phyloP scores from a whole-genome alignment of 495 filamentous ascomycete species.

The Aspergillus sclerotiicarbonarius region DNA sequence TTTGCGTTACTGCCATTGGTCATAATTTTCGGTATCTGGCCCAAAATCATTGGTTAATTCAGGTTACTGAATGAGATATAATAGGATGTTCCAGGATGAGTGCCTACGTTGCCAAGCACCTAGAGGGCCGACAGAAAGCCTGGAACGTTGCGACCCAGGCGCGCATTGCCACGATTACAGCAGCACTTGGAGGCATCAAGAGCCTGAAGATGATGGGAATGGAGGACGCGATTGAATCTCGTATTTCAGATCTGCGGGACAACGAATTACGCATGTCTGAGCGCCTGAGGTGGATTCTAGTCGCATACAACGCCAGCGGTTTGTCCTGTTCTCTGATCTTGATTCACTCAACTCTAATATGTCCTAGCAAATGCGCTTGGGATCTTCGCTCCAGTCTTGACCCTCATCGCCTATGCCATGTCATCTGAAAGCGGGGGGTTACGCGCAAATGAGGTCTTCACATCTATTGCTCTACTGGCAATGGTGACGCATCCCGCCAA shows the following conservation, averaged over 20 bases:
- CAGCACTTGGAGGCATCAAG: constrained; percentile 51
- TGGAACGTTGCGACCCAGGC: constrained; percentile 54
- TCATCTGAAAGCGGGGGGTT: constrained; percentile 14
- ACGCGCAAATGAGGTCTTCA: constrained; percentile 46
- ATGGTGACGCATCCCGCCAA: constrained; percentile 45
- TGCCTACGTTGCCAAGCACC: constrained; percentile 32
- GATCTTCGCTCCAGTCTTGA: neutral
- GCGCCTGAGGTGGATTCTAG: constrained; percentile 36
- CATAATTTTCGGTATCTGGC: constrained; percentile 35
- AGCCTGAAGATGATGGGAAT: constrained; percentile 57
- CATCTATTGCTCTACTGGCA: constrained; percentile 49
- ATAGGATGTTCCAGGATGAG: constrained; percentile 21
- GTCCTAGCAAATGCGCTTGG: constrained; percentile 2
- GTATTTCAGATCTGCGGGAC: constrained; percentile 28
- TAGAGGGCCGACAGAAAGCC: constrained; percentile 17
- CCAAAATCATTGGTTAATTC: too few species aligned
- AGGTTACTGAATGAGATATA: neutral
- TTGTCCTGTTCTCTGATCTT: constrained; percentile 5
- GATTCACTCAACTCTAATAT: too few species aligned
- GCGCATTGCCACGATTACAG: constrained; percentile 46
- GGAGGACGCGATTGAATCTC: constrained; percentile 33
- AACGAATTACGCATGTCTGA: constrained; percentile 45
- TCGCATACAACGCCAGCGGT: constrained; percentile 45
- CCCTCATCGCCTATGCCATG: neutral
- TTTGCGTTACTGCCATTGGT: constrained; percentile 44